These are phyloP conservation scores for Mucuna pruriens DNA, from an alignment of 306 rosid genomes.

Conservation along the genomic window DNA sequence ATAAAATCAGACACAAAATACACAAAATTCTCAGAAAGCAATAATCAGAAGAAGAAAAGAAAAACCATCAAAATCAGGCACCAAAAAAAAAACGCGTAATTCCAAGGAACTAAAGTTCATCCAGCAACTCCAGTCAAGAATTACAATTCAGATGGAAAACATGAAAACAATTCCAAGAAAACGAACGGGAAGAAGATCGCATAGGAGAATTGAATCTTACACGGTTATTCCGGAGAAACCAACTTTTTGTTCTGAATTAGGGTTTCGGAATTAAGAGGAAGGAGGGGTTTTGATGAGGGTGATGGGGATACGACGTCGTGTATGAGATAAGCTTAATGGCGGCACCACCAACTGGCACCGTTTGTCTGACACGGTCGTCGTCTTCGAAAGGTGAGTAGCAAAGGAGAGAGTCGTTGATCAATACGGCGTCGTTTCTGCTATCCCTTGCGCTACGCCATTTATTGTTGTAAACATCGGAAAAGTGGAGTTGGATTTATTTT, in stretches of 20 bases:
- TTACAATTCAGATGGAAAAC: slow-evolving; percentile 28
- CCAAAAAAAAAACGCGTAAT: not conserved
- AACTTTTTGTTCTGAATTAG: not conserved
- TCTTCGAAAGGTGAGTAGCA: not conserved
- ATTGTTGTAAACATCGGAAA: not conserved
- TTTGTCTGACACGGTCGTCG: slow-evolving; percentile 40
- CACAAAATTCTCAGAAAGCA: slow-evolving; percentile 22
- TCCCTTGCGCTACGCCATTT: slow-evolving; percentile 29
- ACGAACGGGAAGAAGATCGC: not conserved
- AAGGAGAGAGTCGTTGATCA: slow-evolving; percentile 4
- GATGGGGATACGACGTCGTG: slow-evolving; percentile 29
- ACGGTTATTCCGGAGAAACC: not conserved
- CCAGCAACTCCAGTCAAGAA: slow-evolving; percentile 10
- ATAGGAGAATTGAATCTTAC: slow-evolving; percentile 35
- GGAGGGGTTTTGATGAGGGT: slow-evolving; percentile 5
- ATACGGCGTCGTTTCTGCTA: slow-evolving; percentile 40
- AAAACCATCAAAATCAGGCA: slow-evolving; percentile 11
- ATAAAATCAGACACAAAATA: slow-evolving; percentile 2
- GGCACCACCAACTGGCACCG: slow-evolving; percentile 28
- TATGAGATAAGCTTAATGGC: slow-evolving; percentile 16
- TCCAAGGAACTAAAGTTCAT: not conserved
- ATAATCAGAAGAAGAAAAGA: not conserved
- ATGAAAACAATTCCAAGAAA: not conserved
- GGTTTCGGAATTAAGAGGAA: slow-evolving; percentile 15
- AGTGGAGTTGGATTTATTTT: not conserved